Evolutionary conservation across 192 early-diverging fungal genomes (phyloP), one percentile per base, ranked within the genome.

Genomic region (Gigaspora rosea): DNA sequence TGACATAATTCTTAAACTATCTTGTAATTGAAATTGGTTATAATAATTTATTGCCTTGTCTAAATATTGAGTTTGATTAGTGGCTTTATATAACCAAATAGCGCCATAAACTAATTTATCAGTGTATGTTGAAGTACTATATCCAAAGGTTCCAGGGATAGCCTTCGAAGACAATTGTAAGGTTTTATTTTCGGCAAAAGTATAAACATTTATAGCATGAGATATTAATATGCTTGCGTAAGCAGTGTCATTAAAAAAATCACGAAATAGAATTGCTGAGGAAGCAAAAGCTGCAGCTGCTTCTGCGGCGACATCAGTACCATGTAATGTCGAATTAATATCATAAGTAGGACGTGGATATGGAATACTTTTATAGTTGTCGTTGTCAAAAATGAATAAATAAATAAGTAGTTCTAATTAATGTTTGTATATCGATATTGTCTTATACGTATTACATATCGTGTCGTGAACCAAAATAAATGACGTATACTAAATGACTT

Each of bases 61-160:
- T 56, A 80, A 71, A 56, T 89, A 90, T 8, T 58, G 78, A 16
- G 75, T 4, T 27, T 87, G 76, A 27, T 80, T 78, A 2, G 88
- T 88, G 1, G 88, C 83, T 32, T 73, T 78, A 78, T 85, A 87
- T 75, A 90, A 79, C 89, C 89, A 90, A 13, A 85, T 78, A 12
- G 89, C 88, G 22, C 81, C 89, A 81, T 74, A 88, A 5, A 86
- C 83, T 0, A 90, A 73, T 65, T 90, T 82, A 63, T 85, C 82
- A 18, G 78, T 67, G 63, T 80, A 87, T 20, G 41, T 6, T 2
- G 41, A 41, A 41, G 41, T 41, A 3, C 7, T 3, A 41, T 41
- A 41, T 41, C 41, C 41, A 41, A 41, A 7, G 41, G 4, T 41
- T 7, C 4, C 41, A 41, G 41, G 41, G 41, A 41, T 7, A 41